phyloP scores from a whole-genome alignment of 352 stramenopile species.

The Phytophthora fragariaefolia region DNA sequence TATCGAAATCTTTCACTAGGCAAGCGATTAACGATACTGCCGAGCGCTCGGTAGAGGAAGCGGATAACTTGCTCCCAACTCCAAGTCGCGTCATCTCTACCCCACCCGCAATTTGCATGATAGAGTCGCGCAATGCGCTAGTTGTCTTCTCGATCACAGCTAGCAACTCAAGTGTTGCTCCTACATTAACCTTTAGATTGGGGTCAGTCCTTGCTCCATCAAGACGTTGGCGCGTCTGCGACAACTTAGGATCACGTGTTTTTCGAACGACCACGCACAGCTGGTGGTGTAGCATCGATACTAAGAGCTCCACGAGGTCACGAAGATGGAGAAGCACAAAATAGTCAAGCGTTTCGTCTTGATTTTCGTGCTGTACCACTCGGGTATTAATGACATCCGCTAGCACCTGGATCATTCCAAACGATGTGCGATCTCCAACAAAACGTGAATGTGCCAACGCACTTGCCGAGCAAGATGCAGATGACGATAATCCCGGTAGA shows the following conservation, averaged over 20 bases:
- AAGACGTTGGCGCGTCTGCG: slow-evolving; percentile 53
- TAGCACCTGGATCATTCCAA: slow-evolving; percentile 68
- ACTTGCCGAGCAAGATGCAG: slow-evolving; percentile 20
- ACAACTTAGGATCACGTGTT: slow-evolving; percentile 66
- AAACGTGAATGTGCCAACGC: slow-evolving; percentile 48
- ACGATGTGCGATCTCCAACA: slow-evolving; percentile 72
- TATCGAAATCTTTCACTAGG: slow-evolving; percentile 38
- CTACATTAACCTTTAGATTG: slow-evolving; percentile 29
- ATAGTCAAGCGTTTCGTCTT: slow-evolving; percentile 51
- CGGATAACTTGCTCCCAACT: slow-evolving; percentile 6
- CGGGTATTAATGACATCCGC: slow-evolving; percentile 54
- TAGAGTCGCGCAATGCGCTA: slow-evolving; percentile 30
- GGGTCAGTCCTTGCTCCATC: slow-evolving; percentile 21
- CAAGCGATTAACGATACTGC: slow-evolving; percentile 37
- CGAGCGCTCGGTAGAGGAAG: background rate
- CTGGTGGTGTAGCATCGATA: slow-evolving; percentile 81
- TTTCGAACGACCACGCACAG: slow-evolving; percentile 65
- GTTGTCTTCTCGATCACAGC: slow-evolving; percentile 31
- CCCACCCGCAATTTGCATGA: slow-evolving; percentile 16
- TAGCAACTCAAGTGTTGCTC: slow-evolving; percentile 34
- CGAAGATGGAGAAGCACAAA: slow-evolving; percentile 59
- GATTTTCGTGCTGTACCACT: slow-evolving; percentile 39
- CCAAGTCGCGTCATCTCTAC: slow-evolving; percentile 21
- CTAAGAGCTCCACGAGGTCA: slow-evolving; percentile 61
- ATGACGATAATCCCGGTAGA: slow-evolving; percentile 6